Evolutionary conservation across 2,329 filamentous ascomycete genomes (phyloP), one percentile per base, ranked within the genome.

Genomic region (Chrysoporthe cubensis): DNA sequence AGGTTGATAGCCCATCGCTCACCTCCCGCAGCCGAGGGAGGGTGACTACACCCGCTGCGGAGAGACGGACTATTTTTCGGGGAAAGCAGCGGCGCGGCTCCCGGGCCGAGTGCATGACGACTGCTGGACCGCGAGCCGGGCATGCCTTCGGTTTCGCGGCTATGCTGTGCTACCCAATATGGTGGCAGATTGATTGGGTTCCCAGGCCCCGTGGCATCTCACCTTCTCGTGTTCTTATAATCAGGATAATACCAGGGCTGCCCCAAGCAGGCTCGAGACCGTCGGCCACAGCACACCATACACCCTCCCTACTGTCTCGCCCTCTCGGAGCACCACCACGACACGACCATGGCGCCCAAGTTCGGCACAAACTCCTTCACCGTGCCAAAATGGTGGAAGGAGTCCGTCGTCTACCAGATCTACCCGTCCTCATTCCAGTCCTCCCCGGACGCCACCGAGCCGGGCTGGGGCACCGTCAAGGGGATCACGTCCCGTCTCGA

Each of bases 371-470:
- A 69, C 57, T 66, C 64, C 1, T 66, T 56, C 64, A 63, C 64
- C 52, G 64, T 66, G 9, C 75, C 75, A 43, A 74, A 75, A 18
- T 89, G 86, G 86, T 89, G 87, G 87, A 88, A 88, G 71, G 85
- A 88, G 74, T 83, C 81, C 62, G 81, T 84, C 11, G 84, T 88
- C 32, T 89, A 89, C 74, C 86, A 89, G 71, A 83, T 89, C 70
- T 89, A 88, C 74, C 85, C 86, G 2, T 83, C 87, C n/a, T 87
- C 84, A 37, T 89, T 88, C 78, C 83, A 86, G 70, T 86, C 88
- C 74, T 84, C 83, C 54, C 87, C 84, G 26, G 84, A 83, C 52
- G 82, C 85, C 66, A 63, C 62, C 43, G 26, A 42, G 21, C 67
- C 67, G n/a, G 86, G 86, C 5, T 76, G 83, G 59, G 86, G 86